Evolutionary conservation across 176 grass and related monocot genomes (phyloP).

Genomic region (Oryza coarctata): DNA sequence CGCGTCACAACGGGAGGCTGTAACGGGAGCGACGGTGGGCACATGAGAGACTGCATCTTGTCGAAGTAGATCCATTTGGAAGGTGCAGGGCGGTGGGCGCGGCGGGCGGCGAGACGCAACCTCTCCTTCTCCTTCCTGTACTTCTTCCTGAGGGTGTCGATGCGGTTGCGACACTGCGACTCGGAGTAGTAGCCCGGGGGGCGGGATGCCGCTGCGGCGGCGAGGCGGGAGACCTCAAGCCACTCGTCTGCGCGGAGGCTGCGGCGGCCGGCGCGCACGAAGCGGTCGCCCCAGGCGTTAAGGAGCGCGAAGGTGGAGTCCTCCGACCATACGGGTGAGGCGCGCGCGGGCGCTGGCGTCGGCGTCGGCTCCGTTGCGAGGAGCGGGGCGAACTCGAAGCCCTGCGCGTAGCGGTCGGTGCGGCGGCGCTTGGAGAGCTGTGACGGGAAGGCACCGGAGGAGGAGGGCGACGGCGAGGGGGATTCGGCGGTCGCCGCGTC

Average conservation of each 20-base stretch:
- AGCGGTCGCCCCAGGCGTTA: constrained; percentile 77
- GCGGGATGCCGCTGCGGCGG: constrained; percentile 21
- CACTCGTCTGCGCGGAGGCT: constrained; percentile 71
- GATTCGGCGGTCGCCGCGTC: constrained; percentile 27
- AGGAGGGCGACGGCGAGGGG: constrained; percentile 22
- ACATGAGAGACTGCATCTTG: constrained; percentile 61
- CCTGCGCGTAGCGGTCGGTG: constrained; percentile 53
- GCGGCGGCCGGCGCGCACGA: constrained; percentile 51
- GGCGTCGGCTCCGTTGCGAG: background rate
- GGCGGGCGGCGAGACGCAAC: constrained; percentile 21
- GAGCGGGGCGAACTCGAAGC: constrained; percentile 78
- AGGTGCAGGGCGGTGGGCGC: background rate
- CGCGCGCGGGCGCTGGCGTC: background rate
- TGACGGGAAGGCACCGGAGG: constrained; percentile 41
- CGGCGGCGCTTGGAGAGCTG: constrained; percentile 43
- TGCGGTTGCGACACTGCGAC: constrained; percentile 76
- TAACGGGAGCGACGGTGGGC: constrained; percentile 7
- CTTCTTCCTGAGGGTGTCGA: constrained; percentile 80
- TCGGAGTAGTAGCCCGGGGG: constrained; percentile 47
- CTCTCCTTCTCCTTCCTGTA: constrained; percentile 76
- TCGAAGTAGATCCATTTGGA: constrained; percentile 76
- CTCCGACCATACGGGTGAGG: constrained; percentile 59
- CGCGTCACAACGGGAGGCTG: constrained; percentile 28
- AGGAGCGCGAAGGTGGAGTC: constrained; percentile 78
- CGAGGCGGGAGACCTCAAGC: constrained; percentile 60